Evolutionary conservation across 2,329 filamentous ascomycete genomes (phyloP).

Genomic region (Chrysoporthe austroafricana): DNA sequence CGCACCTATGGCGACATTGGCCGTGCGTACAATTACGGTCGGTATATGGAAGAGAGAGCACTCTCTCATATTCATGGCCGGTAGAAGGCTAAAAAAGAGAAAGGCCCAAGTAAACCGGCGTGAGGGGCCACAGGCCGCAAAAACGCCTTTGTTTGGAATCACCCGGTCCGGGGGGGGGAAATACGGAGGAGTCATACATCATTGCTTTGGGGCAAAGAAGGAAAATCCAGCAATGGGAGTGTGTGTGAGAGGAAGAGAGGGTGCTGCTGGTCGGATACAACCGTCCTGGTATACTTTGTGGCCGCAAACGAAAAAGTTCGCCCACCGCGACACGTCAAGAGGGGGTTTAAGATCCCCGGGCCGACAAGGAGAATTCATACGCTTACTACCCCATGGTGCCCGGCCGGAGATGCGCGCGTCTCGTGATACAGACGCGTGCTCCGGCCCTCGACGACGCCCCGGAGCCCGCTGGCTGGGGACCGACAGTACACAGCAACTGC

Average conservation of each 20-base stretch:
- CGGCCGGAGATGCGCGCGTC: not conserved
- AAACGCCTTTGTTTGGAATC: too few species aligned
- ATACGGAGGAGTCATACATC: slow-evolving; percentile 9
- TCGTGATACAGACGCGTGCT: not conserved
- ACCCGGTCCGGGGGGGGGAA: not conserved
- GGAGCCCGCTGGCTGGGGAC: too few species aligned
- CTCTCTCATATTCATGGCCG: slow-evolving; percentile 23
- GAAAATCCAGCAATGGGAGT: slow-evolving; percentile 3
- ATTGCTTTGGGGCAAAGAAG: not conserved
- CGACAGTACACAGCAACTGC: too few species aligned
- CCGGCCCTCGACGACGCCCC: too few species aligned
- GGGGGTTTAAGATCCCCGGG: not conserved
- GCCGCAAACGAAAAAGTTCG: slow-evolving; percentile 13
- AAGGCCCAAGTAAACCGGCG: not conserved
- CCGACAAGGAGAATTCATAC: not conserved
- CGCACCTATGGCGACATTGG: not conserved
- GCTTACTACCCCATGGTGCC: too few species aligned
- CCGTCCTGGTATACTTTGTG: not conserved
- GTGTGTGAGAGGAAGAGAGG: not conserved
- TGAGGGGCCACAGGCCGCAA: too few species aligned
- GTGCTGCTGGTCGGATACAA: not conserved
- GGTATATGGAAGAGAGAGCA: slow-evolving; percentile 3
- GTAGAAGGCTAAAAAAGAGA: slow-evolving; percentile 23
- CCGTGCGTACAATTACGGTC: slow-evolving; percentile 1
- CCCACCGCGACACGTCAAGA: not conserved